Conservation (phyloP, 2,329 filamentous ascomycete genomes). For the Mycosphaerella sp. region DNA sequence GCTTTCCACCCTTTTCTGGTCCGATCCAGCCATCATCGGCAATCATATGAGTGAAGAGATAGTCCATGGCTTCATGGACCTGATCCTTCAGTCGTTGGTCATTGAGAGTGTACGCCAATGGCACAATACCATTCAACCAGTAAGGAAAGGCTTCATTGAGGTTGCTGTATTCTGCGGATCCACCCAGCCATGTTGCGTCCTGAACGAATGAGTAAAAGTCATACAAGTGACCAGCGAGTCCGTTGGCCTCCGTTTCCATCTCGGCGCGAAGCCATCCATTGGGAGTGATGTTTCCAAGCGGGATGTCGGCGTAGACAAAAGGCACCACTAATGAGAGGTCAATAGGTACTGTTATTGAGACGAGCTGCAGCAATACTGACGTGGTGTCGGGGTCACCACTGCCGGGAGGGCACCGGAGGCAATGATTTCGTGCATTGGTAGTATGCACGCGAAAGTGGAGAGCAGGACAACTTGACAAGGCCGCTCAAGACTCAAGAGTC, state of each 20-base stretch:
- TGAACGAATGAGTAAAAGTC: conserved; percentile 52
- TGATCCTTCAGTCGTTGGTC: conserved; percentile 47
- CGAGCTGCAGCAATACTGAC: not conserved
- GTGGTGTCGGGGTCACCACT: not conserved
- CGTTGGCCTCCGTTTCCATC: conserved; percentile 44
- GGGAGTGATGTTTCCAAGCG: conserved; percentile 47
- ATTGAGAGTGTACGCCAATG: conserved; percentile 49
- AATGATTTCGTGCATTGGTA: not conserved
- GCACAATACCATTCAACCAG: conserved; percentile 54
- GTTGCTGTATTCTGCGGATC: conserved; percentile 46
- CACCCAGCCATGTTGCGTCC: conserved; percentile 49
- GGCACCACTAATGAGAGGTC: not conserved
- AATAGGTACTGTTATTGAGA: not conserved
- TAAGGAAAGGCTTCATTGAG: conserved; percentile 53
- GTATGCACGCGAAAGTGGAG: not conserved
- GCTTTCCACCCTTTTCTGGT: conserved; percentile 40
- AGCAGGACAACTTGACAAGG: no score
- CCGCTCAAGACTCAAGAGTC: no score
- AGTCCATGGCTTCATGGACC: conserved; percentile 41
- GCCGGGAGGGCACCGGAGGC: no score
- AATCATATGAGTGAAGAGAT: conserved; percentile 44
- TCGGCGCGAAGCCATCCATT: conserved; percentile 50
- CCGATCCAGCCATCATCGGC: conserved; percentile 54
- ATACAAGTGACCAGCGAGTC: conserved; percentile 49
- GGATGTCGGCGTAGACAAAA: conserved; percentile 14